Evolutionary conservation across 257 asterid species (phyloP), one percentile per base, ranked within the genome.

Genomic region (Salvia miltiorrhiza): DNA sequence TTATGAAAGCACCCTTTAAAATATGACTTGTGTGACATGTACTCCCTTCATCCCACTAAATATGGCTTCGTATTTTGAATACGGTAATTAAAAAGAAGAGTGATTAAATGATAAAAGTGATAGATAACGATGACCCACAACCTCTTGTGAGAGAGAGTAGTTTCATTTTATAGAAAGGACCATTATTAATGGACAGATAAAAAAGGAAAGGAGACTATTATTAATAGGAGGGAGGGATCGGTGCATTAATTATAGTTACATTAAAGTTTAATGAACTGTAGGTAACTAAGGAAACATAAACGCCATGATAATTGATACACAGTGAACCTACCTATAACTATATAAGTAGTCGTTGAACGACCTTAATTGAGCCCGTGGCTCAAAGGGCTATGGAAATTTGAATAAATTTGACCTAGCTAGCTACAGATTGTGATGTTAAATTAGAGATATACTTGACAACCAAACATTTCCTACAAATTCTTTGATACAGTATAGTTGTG

Each of bases 331-430:
- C 65, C 84, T 70, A 67, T 21, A 57, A 52, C 21, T 74, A 23
- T n/a, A n/a, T n/a, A n/a, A n/a, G n/a, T n/a, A n/a, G 69, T 52
- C 49, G 70, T 73, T 74, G 73, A 62, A 55, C 21, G 55, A 57
- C n/a, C n/a, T n/a, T n/a, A n/a, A 19, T 49, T 39, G 62, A 73
- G 77, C 76, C 81, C 78, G 82, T 73, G 86, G 83, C 86, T 81
- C 87, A 79, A 83, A 69, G 78, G 77, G 62, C 43, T 39, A n/a
- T 39, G 26, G 9, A 11, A 23, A 4, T 13, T 12, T 54, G 17
- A 24, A 12, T 23, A 11, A 52, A 2, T 49, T 49, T 49, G 13
- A 19, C 23, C 11, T 41, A 41, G 47, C 47, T 41, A 41, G n/a
- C n/a, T n/a, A n/a, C 5, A 11, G 3, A 44, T 44, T 45, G 17